Base-by-base conservation (phyloP, 441 rosid genomes). In the Populus hybrid region DNA sequence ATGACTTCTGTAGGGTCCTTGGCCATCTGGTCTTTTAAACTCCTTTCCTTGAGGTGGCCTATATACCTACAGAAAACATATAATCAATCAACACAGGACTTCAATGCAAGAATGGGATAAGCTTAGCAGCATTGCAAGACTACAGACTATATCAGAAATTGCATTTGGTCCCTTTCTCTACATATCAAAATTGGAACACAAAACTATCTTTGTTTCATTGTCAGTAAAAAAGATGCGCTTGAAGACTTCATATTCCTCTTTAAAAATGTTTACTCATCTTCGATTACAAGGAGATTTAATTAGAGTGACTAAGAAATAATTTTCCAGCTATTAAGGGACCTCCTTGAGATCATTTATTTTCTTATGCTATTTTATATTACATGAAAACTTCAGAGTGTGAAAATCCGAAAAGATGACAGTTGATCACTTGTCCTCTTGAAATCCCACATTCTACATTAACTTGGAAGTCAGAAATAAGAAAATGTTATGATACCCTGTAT, bases 31-130 rank as follows among this genome's bases (percentile, higher is more conserved):
- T 97, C 99, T 85, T 91, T 97, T 28, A 97, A 87, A 85, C 86
- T 92, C 85, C 99, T 94, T 87, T 97, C 94, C 79, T 97, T 94
- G n/a, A 97, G 94, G 89, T 95, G 87, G 72, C 99, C 99, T n/a
- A 92, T 70, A 84, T 94, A 97, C 69, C 99, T 93, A 82, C 18
- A 76, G 57, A 32, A 79, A 82, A 64, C 77, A 70, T 6, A 79
- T 75, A 77, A 38, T 46, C 75, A 32, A 38, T 71, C 34, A 26
- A 46, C n/a, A 59, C 7, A 77, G 16, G 69, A 26, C 18, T 34
- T 53, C 28, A 46, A 10, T 10, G 34, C 32, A 73, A 69, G 69
- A 24, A 74, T 65, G 5, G 20, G 30, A 59, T 10, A 59, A n/a
- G 32, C 8, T 34, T 4, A 5, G 50, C 18, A 16, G 68, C 67